Percentiles rank a stretch among this genome's conserved stretches.
phyloP scores from a whole-genome alignment of 108 stramenopile genomes.

The Fistulifera pelliculosa region DNA sequence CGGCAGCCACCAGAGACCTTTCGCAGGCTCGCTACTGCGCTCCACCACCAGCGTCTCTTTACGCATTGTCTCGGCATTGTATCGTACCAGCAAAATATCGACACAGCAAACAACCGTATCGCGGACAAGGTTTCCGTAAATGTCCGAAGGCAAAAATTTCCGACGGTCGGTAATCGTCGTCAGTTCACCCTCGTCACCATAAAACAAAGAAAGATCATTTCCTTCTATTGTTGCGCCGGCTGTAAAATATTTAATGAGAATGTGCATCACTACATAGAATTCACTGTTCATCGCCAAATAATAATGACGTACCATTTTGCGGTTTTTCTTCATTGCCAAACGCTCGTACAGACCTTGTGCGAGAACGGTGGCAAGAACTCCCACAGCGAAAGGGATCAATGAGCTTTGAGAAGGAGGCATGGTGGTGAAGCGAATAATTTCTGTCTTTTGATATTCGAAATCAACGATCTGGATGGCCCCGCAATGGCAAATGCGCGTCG shows the following conservation, averaged over 20 bases:
- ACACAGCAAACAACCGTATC: conserved; percentile 49
- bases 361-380: no score
- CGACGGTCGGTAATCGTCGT: conserved; percentile 34
- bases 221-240: conserved; percentile 47
- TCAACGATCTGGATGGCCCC: no score
- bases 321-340: no score
- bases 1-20: conserved; percentile 72
- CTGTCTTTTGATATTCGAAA: no score
- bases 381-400: no score
- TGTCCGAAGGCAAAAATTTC: conserved; percentile 43
- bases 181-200: conserved; percentile 32
- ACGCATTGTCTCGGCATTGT: conserved; percentile 13
- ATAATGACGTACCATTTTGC: no score
- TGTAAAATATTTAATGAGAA: conserved; percentile 3
- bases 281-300: no score
- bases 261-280: no score
- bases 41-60: conserved; percentile 52
- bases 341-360: no score
- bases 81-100: conserved; percentile 47
- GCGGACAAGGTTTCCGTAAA: conserved; percentile 47
- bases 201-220: conserved; percentile 49
- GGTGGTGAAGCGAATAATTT: no score
- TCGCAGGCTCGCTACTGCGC: conserved; percentile 49
- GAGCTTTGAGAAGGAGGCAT: no score
- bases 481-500: no score